Conservation (phyloP, 768 basidiomycete species). For the Boletellus ananiceps region DNA sequence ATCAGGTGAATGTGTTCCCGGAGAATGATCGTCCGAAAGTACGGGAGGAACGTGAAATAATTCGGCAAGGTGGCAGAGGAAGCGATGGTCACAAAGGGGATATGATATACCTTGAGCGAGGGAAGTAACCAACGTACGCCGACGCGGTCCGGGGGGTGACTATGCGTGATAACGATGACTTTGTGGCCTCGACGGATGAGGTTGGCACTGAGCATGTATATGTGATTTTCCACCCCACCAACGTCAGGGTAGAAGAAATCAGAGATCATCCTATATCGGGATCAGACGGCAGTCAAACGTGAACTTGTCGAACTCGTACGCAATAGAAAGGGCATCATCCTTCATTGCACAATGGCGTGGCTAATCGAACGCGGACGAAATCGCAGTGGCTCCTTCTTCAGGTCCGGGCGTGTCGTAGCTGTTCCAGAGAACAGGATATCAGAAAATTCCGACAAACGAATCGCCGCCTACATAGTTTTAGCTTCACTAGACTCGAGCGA, state of each 20-base stretch:
- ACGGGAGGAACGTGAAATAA: conserved; percentile 89
- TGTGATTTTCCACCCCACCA: conserved; percentile 96
- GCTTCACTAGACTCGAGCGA: too few species aligned
- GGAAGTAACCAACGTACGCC: conserved; percentile 89
- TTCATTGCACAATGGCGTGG: conserved; percentile 16
- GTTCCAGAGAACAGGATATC: not conserved
- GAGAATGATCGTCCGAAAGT: conserved; percentile 82
- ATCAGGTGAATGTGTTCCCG: conserved; percentile 84
- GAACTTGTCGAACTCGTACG: conserved; percentile 15
- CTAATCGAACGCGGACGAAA: too few species aligned
- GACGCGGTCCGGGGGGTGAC: conserved; percentile 78
- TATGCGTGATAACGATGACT: conserved; percentile 93
- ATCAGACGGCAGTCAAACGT: not conserved
- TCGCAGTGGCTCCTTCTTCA: too few species aligned
- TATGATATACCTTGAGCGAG: conserved; percentile 88
- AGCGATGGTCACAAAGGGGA: conserved; percentile 84
- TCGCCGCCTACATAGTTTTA: not conserved
- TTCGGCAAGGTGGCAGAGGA: conserved; percentile 93
- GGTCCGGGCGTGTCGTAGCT: not conserved
- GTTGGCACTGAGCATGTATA: conserved; percentile 85
- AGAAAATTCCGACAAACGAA: not conserved
- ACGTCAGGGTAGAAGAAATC: conserved; percentile 96
- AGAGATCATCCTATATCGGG: conserved; percentile 70
- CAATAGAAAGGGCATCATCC: conserved; percentile 27
- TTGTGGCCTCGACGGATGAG: conserved; percentile 83